phyloP scores from a whole-genome alignment of 805 yeast species.

The Hermanozyma aechmeae region DNA sequence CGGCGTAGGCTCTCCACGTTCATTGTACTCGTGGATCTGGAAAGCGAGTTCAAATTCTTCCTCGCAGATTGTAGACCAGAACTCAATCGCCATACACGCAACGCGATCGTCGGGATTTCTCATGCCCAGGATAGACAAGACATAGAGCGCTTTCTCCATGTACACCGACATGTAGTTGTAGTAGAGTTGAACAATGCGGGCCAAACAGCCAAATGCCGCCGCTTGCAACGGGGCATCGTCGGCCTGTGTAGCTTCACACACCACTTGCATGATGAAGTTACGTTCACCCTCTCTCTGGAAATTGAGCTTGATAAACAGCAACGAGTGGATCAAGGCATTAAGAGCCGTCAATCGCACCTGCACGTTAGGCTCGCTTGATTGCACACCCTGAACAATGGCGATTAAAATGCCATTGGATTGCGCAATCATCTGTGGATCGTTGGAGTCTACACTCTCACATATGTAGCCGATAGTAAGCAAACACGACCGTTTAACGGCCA shows the following conservation, averaged over 20 bases:
- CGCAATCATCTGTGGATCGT: conserved; percentile 61
- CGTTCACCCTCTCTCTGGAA: conserved; percentile 93
- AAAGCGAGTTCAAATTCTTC: conserved; percentile 79
- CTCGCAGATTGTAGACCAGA: conserved; percentile 99
- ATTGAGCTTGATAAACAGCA: conserved; percentile 80
- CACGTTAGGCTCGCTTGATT: conserved; percentile 63
- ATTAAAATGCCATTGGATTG: conserved; percentile 90
- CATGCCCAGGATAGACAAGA: conserved; percentile 88
- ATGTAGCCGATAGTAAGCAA: conserved; percentile 88
- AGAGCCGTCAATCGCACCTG: conserved; percentile 83
- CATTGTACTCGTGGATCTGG: conserved; percentile 53
- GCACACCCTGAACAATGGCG: conserved; percentile 96
- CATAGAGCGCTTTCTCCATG: conserved; percentile 94
- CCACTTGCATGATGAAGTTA: conserved; percentile 96
- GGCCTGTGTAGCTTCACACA: conserved; percentile 97
- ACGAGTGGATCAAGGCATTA: conserved; percentile 82
- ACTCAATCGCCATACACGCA: conserved; percentile 97
- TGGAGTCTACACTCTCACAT: conserved; percentile 89
- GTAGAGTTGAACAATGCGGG: conserved; percentile 83
- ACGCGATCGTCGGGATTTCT: conserved; percentile 75
- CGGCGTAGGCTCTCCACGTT: conserved; percentile 17
- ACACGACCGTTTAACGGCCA: conserved; percentile 76
- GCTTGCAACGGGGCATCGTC: conserved; percentile 76
- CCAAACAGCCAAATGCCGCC: conserved; percentile 91
- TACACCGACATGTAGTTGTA: conserved; percentile 85